Conservation (phyloP, 495 filamentous ascomycete species). For the Tuber brumale region DNA sequence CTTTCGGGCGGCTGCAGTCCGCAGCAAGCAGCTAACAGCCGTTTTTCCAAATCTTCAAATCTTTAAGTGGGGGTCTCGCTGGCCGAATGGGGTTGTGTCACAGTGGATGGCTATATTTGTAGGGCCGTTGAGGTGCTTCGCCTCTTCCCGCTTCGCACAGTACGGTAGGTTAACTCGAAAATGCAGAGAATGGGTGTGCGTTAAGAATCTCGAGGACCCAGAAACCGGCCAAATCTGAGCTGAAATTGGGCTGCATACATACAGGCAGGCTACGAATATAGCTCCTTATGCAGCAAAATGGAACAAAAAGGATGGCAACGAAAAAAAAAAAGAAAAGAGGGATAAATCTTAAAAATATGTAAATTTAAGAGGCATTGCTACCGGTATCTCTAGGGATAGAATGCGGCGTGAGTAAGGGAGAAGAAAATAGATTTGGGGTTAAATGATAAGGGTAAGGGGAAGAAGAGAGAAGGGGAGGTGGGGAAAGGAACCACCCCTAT, state of each 20-base stretch:
- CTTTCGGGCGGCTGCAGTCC: not conserved
- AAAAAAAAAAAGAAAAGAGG: not conserved
- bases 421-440: not conserved
- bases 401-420: not conserved
- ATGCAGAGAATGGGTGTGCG: not conserved
- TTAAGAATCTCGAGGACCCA: not conserved
- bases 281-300: not conserved
- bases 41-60: not conserved
- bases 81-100: not conserved
- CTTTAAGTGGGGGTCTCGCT: not conserved
- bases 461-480: not conserved
- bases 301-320: not conserved
- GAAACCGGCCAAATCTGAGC: not conserved
- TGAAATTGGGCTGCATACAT: not conserved
- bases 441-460: not conserved
- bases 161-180: not conserved
- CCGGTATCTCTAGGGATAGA: not conserved
- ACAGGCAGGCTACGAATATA: not conserved
- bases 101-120: not conserved
- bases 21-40: conserved; percentile 1
- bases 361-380: not conserved
- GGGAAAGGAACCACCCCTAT: not conserved
- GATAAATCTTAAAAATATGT: not conserved
- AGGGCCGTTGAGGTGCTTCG: not conserved
- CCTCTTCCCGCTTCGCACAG: not conserved